Base-by-base conservation (phyloP, 768 basidiomycete genomes). In the Pleurotus platypus region DNA sequence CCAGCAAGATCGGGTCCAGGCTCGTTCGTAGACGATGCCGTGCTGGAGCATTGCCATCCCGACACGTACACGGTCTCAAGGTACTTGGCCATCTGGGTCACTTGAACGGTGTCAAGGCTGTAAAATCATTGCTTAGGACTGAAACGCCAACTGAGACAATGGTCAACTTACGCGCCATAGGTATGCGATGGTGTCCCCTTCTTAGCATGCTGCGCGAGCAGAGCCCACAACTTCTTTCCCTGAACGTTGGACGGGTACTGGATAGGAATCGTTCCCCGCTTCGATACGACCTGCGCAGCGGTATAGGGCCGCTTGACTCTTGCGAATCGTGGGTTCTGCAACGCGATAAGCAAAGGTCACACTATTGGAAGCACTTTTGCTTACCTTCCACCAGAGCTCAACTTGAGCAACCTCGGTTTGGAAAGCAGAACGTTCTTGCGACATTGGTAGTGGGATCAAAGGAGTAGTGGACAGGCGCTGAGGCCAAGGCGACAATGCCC, bases 31-130 rank as follows among this genome's bases (percentile, higher is more conserved):
- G 85, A 89, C 0, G 91, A 89, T 2, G 97, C 97, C 2, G 95
- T 98, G 66, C 91, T 93, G 16, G 92, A 94, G 15, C 88, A 93
- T 66, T 92, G 91, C 91, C 90, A 93, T 3, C 97, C 97, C 6
- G 97, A 99, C 57, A 99, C 92, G 68, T 99, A 99, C 64, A 99
- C 91, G 2, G 96, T 98, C 75, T 98, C 97, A 63, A 98, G 89
- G 71, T 98, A 92, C 69, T 91, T 92, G 22, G 96, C 95, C 97
- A 99, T 99, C 74, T 99, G 97, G 0, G 95, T 98, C 49, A 98
- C 83, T 73, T 99, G 97, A 5, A 99, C 94, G 0, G 95, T 92
- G 70, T 99, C 97, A 62, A 99, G 87, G 18, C 96, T 98, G 63
- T n/a, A 55, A 4, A n/a, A 53, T 27, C 24, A 55, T 9, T 2